Evolutionary conservation across 345 rosid species (phyloP), one percentile per base, ranked within the genome.

Genomic region (Brassica nigra): DNA sequence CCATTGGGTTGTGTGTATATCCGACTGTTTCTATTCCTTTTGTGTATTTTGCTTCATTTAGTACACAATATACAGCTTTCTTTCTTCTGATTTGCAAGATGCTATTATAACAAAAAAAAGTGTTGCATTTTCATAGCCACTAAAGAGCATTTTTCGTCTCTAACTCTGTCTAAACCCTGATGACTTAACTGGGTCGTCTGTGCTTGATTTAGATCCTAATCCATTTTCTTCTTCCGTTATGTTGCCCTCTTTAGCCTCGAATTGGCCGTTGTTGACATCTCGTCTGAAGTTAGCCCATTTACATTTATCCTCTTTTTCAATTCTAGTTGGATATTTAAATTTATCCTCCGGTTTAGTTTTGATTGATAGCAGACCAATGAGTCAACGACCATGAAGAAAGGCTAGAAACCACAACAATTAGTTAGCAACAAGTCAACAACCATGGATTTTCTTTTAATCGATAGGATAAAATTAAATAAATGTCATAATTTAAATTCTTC

Each of bases 211-310:
- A 4, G 84, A 49, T 70, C 80, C 86, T 57, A 83, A 15, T 1
- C 83, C 86, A 58, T 83, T 90, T 66, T 83, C 94, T 75, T 89
- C 91, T 76, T 90, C 88, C 8, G 82, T 81, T 27, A 81, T 54
- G 62, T 77, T 81, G 34, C 79, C 75, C 76, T 86, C 90, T 73
- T 86, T 84, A 20, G 83, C 80, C 83, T 80, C 34, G 18, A 18
- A 18, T 18, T 36, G 42, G 42, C 42, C 42, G 9, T 36, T 36
- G 42, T 36, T 36, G 42, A 36, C 42, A 7, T 1, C 2, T 39
- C 9, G 12, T 39, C 47, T 12, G 12, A 39, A 39, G 14, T 39
- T 39, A 39, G 14, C 47, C 47, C 12, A 9, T 39, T 39, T 39
- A 39, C 47, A 39, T 8, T 39, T 39, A 36, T 39, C 47, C 47